Conservation (phyloP, 2,329 filamentous ascomycete species). For the Leptographium radiaticola region DNA sequence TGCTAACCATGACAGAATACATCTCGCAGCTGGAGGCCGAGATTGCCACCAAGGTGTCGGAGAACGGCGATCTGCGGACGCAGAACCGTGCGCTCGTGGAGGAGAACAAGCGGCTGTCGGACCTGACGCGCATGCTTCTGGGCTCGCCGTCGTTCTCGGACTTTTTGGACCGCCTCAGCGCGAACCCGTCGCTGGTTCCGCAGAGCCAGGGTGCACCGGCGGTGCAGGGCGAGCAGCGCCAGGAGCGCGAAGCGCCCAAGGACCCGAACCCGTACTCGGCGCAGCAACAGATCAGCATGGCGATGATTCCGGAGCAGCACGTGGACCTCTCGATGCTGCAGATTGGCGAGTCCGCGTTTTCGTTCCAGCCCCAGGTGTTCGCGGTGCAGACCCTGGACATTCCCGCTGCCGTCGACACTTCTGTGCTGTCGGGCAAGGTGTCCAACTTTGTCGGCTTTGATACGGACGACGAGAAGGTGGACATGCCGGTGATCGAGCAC, state of each 20-base stretch:
- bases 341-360: slow-evolving; percentile 40
- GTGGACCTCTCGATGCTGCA: slow-evolving; percentile 64
- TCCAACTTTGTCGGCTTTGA: slow-evolving; percentile 36
- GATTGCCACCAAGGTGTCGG: slow-evolving; percentile 69
- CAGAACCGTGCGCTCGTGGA: slow-evolving; percentile 74
- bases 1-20: slow-evolving; percentile 53
- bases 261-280: slow-evolving; percentile 50
- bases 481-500: slow-evolving; percentile 38
- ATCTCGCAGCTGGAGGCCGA: slow-evolving; percentile 89
- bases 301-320: slow-evolving; percentile 68
- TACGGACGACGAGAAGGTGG: slow-evolving; percentile 40
- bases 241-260: slow-evolving; percentile 40
- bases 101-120: slow-evolving; percentile 70
- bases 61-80: slow-evolving; percentile 65
- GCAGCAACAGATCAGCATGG: slow-evolving; percentile 61
- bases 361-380: slow-evolving; percentile 59
- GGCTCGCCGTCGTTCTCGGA: slow-evolving; percentile 71
- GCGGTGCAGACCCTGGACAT: slow-evolving; percentile 30
- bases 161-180: slow-evolving; percentile 60
- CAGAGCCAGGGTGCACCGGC: slow-evolving; percentile 18
- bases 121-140: slow-evolving; percentile 70
- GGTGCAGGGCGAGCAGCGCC: slow-evolving; percentile 21
- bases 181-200: slow-evolving; percentile 32
- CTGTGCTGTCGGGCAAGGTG: slow-evolving; percentile 58
- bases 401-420: slow-evolving; percentile 37